Evolutionary conservation across 1,284 basidiomycete genomes (phyloP).

Genomic region (Schizophyllum commune): DNA sequence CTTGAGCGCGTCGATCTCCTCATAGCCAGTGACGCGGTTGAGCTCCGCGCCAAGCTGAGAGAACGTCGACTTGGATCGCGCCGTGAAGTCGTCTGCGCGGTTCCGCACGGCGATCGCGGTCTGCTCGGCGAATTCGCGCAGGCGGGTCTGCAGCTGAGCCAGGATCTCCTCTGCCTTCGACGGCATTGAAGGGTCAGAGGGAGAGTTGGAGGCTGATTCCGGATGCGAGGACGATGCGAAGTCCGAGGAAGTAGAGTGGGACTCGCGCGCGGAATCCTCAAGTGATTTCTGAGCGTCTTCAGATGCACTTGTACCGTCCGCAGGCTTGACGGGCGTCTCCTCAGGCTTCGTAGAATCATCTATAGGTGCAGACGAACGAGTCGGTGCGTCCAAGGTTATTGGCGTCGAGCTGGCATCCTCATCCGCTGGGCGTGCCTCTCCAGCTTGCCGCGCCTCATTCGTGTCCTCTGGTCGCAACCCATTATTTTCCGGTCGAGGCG

Average conservation of each 20-base stretch:
- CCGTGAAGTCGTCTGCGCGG: constrained; percentile 51
- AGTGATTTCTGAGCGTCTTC: no score
- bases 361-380: neutral
- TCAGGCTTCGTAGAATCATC: neutral
- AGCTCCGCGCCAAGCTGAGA: constrained; percentile 69
- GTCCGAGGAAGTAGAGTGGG: neutral
- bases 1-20: constrained; percentile 83
- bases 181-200: neutral
- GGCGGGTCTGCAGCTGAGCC: constrained; percentile 25
- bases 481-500: neutral
- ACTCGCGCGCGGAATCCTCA: neutral
- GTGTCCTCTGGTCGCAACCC: no score
- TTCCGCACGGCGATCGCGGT: constrained; percentile 40
- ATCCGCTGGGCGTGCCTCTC: no score
- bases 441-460: no score
- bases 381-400: neutral
- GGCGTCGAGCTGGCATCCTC: neutral
- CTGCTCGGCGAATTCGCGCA: constrained; percentile 45
- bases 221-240: neutral
- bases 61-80: constrained; percentile 48
- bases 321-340: neutral
- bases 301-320: neutral
- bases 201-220: no score
- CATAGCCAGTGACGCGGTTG: constrained; percentile 85
- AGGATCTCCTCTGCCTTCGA: neutral